Evolutionary conservation across 164 flowering plant species (phyloP).

Genomic region (Annona squamosa): DNA sequence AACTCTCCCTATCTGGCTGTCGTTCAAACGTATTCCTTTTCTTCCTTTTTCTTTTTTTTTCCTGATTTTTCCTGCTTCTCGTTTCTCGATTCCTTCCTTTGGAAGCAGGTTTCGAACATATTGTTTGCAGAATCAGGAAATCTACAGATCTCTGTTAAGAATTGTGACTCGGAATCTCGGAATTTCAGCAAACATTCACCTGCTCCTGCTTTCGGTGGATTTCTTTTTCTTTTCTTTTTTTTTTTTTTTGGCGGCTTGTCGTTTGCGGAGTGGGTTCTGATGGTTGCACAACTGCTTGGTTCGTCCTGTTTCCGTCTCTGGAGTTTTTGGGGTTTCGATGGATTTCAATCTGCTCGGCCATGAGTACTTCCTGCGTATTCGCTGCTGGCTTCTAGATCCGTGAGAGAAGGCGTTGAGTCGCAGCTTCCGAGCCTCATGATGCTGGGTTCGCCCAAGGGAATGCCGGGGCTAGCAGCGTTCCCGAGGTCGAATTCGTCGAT

Average conservation of each 20-base stretch:
- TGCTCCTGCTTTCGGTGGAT: not conserved
- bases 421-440: conserved; percentile 25
- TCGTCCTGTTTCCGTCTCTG: no score
- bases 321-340: not conserved
- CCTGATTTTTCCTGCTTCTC: not conserved
- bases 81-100: not conserved
- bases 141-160: not conserved
- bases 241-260: no score
- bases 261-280: no score
- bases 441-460: conserved; percentile 31
- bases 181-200: not conserved
- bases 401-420: not conserved
- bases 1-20: not conserved
- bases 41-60: not conserved
- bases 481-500: conserved; percentile 44
- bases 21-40: not conserved
- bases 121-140: not conserved
- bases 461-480: conserved; percentile 21
- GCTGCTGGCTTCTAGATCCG: not conserved
- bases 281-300: no score
- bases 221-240: no score
- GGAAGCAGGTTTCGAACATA: not conserved
- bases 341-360: not conserved
- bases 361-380: not conserved
- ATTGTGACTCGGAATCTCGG: not conserved